Conservation (phyloP, 1,284 basidiomycete genomes). For the Rhodotorula sp. region DNA sequence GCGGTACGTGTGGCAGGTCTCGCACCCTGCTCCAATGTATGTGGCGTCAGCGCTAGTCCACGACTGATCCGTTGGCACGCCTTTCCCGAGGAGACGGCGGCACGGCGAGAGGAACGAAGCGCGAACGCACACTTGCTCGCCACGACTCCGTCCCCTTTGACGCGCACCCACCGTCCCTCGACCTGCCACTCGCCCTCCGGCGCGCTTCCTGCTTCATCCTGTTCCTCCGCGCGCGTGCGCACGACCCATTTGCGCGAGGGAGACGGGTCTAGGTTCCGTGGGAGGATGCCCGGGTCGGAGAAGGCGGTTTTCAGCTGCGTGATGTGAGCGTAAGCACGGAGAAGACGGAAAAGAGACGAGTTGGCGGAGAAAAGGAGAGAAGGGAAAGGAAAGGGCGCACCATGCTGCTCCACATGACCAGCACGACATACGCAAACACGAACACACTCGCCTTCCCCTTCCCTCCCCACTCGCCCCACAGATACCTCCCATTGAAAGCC, state of each 20-base stretch:
- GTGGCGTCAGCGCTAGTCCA: slow-evolving; percentile 5
- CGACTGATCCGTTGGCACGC: neutral
- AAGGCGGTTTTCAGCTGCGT: slow-evolving; percentile 57
- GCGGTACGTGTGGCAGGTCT: slow-evolving; percentile 80
- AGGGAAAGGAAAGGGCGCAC: slow-evolving; percentile 54
- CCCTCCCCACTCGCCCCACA: slow-evolving; percentile 71
- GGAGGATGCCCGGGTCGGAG: slow-evolving; percentile 85
- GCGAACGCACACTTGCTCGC: slow-evolving; percentile 61
- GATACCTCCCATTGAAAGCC: slow-evolving; percentile 72
- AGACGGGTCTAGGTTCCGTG: slow-evolving; percentile 76
- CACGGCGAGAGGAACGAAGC: slow-evolving; percentile 3
- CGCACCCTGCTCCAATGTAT: slow-evolving; percentile 81
- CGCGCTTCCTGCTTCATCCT: slow-evolving; percentile 12
- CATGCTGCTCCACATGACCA: slow-evolving; percentile 63
- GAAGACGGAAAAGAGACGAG: neutral
- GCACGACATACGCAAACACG: slow-evolving; percentile 53
- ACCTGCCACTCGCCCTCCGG: slow-evolving; percentile 48
- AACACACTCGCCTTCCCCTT: slow-evolving; percentile 74
- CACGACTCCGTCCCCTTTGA: slow-evolving; percentile 61
- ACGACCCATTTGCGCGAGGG: slow-evolving; percentile 62
- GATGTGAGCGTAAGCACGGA: neutral
- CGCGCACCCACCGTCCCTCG: slow-evolving; percentile 74
- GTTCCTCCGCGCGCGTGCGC: slow-evolving; percentile 47
- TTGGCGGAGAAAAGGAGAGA: neutral
- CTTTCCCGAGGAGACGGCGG: too few relatives aligned